These are phyloP conservation scores for Rutstroemia sp. DNA, from an alignment of 2,329 filamentous ascomycete genomes.

Conservation along the genomic window DNA sequence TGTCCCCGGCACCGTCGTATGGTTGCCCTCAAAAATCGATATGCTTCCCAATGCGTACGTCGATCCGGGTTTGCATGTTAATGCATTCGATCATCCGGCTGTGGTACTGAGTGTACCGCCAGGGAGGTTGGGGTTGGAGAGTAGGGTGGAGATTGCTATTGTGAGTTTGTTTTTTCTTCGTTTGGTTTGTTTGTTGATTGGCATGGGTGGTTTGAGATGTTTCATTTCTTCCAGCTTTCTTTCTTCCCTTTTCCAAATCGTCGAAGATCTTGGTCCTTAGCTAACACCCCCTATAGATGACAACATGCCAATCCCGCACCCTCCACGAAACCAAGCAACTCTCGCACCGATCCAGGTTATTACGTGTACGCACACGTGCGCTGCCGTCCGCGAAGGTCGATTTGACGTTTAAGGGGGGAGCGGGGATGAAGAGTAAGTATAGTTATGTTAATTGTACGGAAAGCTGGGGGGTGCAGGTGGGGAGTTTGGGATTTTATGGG, in stretches of 20 bases:
- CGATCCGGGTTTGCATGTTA: neutral
- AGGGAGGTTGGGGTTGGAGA: neutral
- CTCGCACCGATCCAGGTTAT: neutral
- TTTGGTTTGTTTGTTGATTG: too few relatives aligned
- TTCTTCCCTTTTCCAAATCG: too few relatives aligned
- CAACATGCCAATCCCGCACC: neutral
- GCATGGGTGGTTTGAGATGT: too few relatives aligned
- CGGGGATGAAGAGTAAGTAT: conserved; percentile 1
- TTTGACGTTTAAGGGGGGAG: neutral
- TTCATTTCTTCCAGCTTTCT: too few relatives aligned
- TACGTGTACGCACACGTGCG: neutral
- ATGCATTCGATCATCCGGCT: conserved; percentile 8
- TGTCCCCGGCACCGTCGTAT: neutral
- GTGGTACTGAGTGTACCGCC: neutral
- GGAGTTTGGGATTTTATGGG: conserved; percentile 4
- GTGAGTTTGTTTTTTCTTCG: neutral
- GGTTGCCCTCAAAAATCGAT: neutral
- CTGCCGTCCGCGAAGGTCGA: conserved; percentile 3
- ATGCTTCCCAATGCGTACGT: neutral
- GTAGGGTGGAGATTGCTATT: conserved; percentile 1
- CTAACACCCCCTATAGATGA: too few relatives aligned
- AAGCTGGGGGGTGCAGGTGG: neutral
- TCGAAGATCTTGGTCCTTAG: too few relatives aligned
- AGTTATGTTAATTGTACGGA: conserved; percentile 5
- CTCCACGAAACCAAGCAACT: conserved; percentile 3